These are phyloP conservation scores for Casaregolazyma lundiana DNA, from an alignment of 1,139 yeast genomes.

Conservation along the genomic window DNA sequence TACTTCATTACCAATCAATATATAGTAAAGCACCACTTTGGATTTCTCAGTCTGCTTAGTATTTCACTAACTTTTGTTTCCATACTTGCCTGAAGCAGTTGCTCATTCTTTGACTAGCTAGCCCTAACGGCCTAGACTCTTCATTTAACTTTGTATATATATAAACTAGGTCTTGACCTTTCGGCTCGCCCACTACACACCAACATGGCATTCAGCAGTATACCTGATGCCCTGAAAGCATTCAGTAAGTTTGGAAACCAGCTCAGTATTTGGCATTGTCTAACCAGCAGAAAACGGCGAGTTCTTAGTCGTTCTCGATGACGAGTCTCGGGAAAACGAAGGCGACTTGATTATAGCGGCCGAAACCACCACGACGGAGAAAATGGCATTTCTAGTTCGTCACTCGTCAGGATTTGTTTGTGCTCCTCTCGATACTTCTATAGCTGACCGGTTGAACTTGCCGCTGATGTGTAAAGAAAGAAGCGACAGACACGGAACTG, in stretches of 20 bases:
- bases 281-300: constrained; percentile 58
- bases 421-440: constrained; percentile 71
- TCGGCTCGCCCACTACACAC: not conserved
- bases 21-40: not conserved
- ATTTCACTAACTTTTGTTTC: not conserved
- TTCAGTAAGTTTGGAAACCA: constrained; percentile 41
- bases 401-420: constrained; percentile 88
- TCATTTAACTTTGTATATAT: constrained; percentile 3
- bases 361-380: constrained; percentile 65
- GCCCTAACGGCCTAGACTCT: not conserved
- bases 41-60: not conserved
- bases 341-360: constrained; percentile 96
- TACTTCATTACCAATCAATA: not conserved
- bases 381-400: constrained; percentile 93
- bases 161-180: not conserved
- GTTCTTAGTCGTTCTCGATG: constrained; percentile 91
- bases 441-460: constrained; percentile 75
- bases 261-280: not conserved
- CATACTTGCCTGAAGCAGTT: not conserved
- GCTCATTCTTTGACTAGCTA: not conserved
- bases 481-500: constrained; percentile 92
- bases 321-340: constrained; percentile 93
- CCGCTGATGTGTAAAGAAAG: constrained; percentile 68
- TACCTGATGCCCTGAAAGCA: constrained; percentile 73
- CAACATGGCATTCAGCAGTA: constrained; percentile 30